Base-by-base conservation (phyloP, 768 basidiomycete genomes). In the Rhodotorula babjevae region DNA sequence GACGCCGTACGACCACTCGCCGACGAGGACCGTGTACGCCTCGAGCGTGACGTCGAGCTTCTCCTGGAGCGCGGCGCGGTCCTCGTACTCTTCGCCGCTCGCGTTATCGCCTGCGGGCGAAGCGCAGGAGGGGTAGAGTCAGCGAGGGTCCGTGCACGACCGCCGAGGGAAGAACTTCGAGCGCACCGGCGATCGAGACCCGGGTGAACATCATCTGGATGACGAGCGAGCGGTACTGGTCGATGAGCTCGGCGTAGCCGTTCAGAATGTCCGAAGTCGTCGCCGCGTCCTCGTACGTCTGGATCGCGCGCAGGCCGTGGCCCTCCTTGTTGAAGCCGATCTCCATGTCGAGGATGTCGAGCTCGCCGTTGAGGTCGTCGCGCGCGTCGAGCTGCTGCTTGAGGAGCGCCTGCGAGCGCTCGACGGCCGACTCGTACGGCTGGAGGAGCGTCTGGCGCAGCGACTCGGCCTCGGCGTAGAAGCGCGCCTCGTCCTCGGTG, bases 41-140 rank as follows among this genome's bases (percentile, higher is more conserved):
- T 79, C 77, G 63, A 77, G 56, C 60, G 74, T 72, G 40, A 74
- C 60, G 46, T 70, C 67, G 7, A 72, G 53, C 63, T 67, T 67
- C 61, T 79, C 74, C 63, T 79, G 78, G 25, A 68, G 46, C 21
- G 62, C 72, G 0, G 77, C 77, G 19, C 76, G 47, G 21, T 75
- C 67, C 53, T 76, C 74, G 65, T 77, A 79, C 63, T 77, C 76
- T 15, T 75, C 74, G 23, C 74, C 78, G 0, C 76, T 71, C 15
- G 75, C 76, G 21, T 77, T 57, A 10, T 77, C 50, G 50, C 50
- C 50, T 52, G 47, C 47, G 21, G 9, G 47, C 6, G 49, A n/a
- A n/a, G n/a, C n/a, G n/a, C n/a, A n/a, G n/a, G n/a, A n/a, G n/a
- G n/a, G n/a, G n/a, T n/a, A n/a, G n/a, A n/a, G n/a, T n/a, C n/a